Evolutionary conservation across 495 filamentous ascomycete species (phyloP).

Genomic region (Terfezia claveryi): DNA sequence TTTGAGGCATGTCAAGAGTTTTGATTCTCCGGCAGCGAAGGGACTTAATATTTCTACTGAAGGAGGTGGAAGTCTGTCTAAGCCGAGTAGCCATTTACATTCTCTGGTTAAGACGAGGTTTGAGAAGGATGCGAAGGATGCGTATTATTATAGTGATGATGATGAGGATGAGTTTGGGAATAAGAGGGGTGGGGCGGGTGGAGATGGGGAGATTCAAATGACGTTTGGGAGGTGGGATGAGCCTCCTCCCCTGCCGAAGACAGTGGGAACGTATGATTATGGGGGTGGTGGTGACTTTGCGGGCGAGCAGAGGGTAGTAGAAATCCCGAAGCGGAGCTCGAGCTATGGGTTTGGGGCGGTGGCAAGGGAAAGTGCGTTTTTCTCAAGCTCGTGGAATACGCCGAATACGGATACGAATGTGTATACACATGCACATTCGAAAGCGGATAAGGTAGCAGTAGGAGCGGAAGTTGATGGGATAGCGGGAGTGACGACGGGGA

Average conservation of each 20-base stretch:
- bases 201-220: slow-evolving; percentile 36
- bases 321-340: no score
- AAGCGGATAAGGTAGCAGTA: neutral
- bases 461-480: slow-evolving; percentile 19
- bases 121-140: neutral
- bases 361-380: no score
- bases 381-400: no score
- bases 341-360: no score
- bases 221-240: slow-evolving; percentile 38
- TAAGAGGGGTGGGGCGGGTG: slow-evolving; percentile 1
- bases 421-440: no score
- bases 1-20: slow-evolving; percentile 31
- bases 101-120: neutral
- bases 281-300: slow-evolving; percentile 1
- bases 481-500: neutral
- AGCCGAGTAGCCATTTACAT: neutral
- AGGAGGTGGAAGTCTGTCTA: neutral
- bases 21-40: slow-evolving; percentile 15
- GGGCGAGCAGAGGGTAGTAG: neutral
- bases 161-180: slow-evolving; percentile 22
- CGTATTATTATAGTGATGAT: slow-evolving; percentile 1
- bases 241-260: slow-evolving; percentile 13
- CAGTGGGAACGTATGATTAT: slow-evolving; percentile 11
- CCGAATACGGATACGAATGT: no score
- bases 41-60: neutral